Evolutionary conservation across 495 filamentous ascomycete genomes (phyloP), one percentile per base, ranked within the genome.

Genomic region (Hypoxylon trugodes): DNA sequence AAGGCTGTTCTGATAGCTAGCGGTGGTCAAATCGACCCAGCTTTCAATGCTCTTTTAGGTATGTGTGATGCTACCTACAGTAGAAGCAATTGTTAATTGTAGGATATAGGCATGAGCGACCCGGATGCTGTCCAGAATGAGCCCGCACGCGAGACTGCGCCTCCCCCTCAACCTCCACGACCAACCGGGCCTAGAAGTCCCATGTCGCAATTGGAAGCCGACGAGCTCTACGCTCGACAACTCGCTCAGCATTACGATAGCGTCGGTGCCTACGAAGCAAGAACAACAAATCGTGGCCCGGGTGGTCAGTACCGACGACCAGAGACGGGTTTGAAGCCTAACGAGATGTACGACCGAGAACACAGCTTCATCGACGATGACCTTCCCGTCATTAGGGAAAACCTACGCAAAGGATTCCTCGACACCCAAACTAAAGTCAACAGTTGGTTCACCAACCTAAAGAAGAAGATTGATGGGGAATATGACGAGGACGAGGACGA

Each of bases 281-380:
- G 78, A 56, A 79, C 80, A 9, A 73, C 76, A 42, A 80, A 78
- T 67, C 74, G 79, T 62, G 68, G 76, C 66, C 26, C 76, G 68
- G 68, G 78, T 13, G 69, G 64, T 40, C 68, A 55, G 4, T 59
- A 56, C 26, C 66, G 65, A 36, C 70, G 77, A 56, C 76, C 83
- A 74, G 76, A 84, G 76, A 78, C 77, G 4, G 77, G 77, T 12
- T 60, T 76, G 19, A 74, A 72, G 40, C 80, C 76, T 28, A 81
- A 72, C 68, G 80, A 73, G 70, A 82, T 72, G 82, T 86, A 65
- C 79, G 79, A 81, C 28, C 73, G 75, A 30, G 83, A 86, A 61
- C 91, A 89, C 68, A 96, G 86, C 77, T 97, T 97, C 71, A 86
- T 98, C 72, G 94, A 98, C 73, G 95, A 98, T 69, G 95, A 98